A percentile compares a stretch with the other conserved stretches of the same genome.
phyloP scores from a whole-genome alignment of 306 rosid species.

The Notholithocarpus densiflorus region DNA sequence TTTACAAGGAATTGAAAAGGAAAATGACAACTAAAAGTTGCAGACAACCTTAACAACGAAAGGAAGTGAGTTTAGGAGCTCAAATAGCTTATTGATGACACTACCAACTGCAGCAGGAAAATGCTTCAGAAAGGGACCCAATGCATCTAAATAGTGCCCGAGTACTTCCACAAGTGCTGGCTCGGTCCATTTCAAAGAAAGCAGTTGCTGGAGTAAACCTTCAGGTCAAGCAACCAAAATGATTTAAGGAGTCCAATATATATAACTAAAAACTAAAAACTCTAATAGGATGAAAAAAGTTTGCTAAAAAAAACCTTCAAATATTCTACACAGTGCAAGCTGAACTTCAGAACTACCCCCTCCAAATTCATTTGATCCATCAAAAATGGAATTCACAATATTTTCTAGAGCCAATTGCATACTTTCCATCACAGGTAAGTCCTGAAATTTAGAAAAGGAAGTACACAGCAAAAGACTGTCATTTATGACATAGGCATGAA shows the following conservation, averaged over 20 bases:
- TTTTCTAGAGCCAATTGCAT: constrained; percentile 84
- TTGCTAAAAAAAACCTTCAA: constrained; percentile 61
- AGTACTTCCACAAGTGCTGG: constrained; percentile 88
- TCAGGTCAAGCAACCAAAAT: constrained; percentile 29
- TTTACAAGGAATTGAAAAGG: constrained; percentile 8
- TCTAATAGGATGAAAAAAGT: constrained; percentile 4
- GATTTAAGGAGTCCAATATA: constrained; percentile 12
- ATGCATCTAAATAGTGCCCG: constrained; percentile 80
- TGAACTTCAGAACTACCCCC: constrained; percentile 65
- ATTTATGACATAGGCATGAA: constrained; percentile 16
- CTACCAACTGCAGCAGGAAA: constrained; percentile 89
- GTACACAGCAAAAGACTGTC: not conserved
- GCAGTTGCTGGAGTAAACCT: constrained; percentile 87
- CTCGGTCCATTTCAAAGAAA: constrained; percentile 83
- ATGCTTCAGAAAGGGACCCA: constrained; percentile 87
- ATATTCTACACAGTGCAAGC: constrained; percentile 56
- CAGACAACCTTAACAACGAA: constrained; percentile 54
- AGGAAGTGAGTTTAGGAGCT: constrained; percentile 88
- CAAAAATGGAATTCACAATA: constrained; percentile 70
- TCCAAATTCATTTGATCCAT: constrained; percentile 59
- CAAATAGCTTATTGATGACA: constrained; percentile 84
- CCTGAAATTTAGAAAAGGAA: constrained; percentile 43
- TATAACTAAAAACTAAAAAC: constrained; percentile 5
- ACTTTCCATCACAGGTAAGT: constrained; percentile 80
- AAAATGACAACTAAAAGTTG: constrained; percentile 19